Base-by-base conservation (phyloP, 2,329 filamentous ascomycete species). In the Exserohilum rostratum region DNA sequence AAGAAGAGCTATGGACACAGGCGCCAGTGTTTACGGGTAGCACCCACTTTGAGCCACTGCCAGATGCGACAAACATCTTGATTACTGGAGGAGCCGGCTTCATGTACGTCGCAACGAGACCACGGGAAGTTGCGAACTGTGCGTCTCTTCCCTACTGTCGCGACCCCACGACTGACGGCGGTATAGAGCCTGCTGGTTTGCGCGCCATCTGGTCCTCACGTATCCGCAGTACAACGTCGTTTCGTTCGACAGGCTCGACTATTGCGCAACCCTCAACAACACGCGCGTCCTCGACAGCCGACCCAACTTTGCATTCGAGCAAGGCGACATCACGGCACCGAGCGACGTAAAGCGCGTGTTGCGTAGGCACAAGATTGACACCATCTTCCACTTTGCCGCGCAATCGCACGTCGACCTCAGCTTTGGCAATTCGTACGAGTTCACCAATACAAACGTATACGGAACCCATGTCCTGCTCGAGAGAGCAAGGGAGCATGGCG, bases 61-160 rank as follows among this genome's bases (percentile, higher is more conserved):
- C 82, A 20, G 86, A 89, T 74, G 86, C 90, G 50, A 88, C 85
- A 75, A 93, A 91, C 69, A 92, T 93, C 66, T 87, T 93, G 83
- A 84, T 95, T 60, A 93, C 90, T 17, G 90, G 90, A 45, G 90
- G 90, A 49, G 90, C 90, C 58, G 90, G 90, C 64, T 95, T 95
- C 80, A 93, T 93, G 89, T 91, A 80, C 75, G 87, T 68, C 43
- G 31, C 38, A 22, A 47, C 15, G 30, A 52, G 46, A 40, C 27
- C 47, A 38, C 53, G 37, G 39, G 20, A 46, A 44, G 42, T 39
- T 44, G 42, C 43, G 34, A 30, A 40, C 43, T 46, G 43, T 48
- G 57, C 50, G 53, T 55, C 48, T 46, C 25, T 38, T 18, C n/a
- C 15, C 27, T 13, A 7, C 7, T 11, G 34, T 13, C 22, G n/a